These are phyloP conservation scores for Cryomyces minteri DNA, from an alignment of 495 filamentous ascomycete genomes.

Conservation along the genomic window DNA sequence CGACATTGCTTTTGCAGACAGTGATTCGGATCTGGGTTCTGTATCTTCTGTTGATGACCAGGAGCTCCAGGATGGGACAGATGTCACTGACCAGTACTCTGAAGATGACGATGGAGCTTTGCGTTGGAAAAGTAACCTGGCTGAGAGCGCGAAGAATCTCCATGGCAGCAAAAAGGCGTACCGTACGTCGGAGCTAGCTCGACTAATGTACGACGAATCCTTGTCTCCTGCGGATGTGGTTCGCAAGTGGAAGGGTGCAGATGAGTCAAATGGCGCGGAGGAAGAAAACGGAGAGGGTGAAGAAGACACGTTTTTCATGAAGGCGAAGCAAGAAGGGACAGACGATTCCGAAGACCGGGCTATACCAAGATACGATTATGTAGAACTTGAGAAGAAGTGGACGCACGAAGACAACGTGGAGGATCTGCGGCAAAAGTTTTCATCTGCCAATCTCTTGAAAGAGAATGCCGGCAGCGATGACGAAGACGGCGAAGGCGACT, in stretches of 20 bases:
- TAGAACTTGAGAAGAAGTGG: constrained; percentile 71
- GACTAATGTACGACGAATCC: constrained; percentile 74
- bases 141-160: constrained; percentile 50
- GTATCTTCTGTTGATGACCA: constrained; percentile 52
- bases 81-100: constrained; percentile 34
- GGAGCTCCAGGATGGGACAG: constrained; percentile 38
- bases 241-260: constrained; percentile 57
- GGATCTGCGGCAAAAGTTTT: constrained; percentile 51
- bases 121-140: constrained; percentile 76
- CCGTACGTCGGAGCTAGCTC: constrained; percentile 60
- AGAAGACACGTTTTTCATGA: constrained; percentile 73
- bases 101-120: constrained; percentile 42
- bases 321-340: constrained; percentile 46
- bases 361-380: constrained; percentile 65
- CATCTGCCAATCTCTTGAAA: constrained; percentile 36
- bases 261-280: constrained; percentile 14
- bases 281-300: constrained; percentile 36
- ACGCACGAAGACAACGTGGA: constrained; percentile 59
- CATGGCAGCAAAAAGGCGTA: constrained; percentile 51
- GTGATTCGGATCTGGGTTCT: constrained; percentile 88
- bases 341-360: constrained; percentile 50
- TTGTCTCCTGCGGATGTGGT: constrained; percentile 60
- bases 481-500: constrained; percentile 29
- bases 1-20: constrained; percentile 77
- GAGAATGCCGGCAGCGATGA: constrained; percentile 19